phyloP scores from a whole-genome alignment of 2,329 filamentous ascomycete species.

The Dactylellina leptospora region DNA sequence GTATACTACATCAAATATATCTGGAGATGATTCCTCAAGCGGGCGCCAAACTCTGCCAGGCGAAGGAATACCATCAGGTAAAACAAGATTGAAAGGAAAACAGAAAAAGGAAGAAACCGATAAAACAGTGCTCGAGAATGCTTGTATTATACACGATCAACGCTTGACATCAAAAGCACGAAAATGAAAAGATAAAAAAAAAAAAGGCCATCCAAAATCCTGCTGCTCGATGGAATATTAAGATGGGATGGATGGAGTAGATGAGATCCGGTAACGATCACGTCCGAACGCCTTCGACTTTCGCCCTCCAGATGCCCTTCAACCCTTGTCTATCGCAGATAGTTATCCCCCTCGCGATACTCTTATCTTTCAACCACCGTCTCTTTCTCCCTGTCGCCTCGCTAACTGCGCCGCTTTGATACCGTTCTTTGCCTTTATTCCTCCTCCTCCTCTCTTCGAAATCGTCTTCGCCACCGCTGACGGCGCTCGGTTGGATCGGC shows the following conservation, averaged over 20 bases:
- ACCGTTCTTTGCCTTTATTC: constrained; percentile 32
- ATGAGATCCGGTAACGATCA: constrained; percentile 1
- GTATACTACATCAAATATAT: constrained; percentile 26
- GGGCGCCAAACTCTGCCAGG: too few relatives aligned
- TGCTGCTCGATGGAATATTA: not conserved
- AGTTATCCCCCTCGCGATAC: constrained; percentile 29
- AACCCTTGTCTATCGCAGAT: constrained; percentile 47
- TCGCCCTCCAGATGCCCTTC: constrained; percentile 50
- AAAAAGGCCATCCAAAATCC: constrained; percentile 2
- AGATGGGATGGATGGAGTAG: not conserved
- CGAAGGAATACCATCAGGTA: not conserved
- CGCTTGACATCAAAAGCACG: constrained; percentile 26
- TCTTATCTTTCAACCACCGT: constrained; percentile 51
- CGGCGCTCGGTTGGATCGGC: constrained; percentile 31
- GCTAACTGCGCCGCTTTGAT: constrained; percentile 16
- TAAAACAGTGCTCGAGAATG: not conserved
- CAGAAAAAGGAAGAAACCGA: not conserved
- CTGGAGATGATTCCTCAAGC: not conserved
- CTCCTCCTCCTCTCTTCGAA: constrained; percentile 24
- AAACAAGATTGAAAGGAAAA: constrained; percentile 5
- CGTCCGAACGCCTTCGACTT: constrained; percentile 33
- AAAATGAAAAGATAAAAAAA: constrained; percentile 1
- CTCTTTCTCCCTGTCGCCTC: constrained; percentile 43
- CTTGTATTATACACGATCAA: constrained; percentile 51
- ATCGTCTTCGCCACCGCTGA: constrained; percentile 50